These are phyloP conservation scores for Phytophthora nicotianae DNA, from an alignment of 352 stramenopile genomes.

Conservation along the genomic window DNA sequence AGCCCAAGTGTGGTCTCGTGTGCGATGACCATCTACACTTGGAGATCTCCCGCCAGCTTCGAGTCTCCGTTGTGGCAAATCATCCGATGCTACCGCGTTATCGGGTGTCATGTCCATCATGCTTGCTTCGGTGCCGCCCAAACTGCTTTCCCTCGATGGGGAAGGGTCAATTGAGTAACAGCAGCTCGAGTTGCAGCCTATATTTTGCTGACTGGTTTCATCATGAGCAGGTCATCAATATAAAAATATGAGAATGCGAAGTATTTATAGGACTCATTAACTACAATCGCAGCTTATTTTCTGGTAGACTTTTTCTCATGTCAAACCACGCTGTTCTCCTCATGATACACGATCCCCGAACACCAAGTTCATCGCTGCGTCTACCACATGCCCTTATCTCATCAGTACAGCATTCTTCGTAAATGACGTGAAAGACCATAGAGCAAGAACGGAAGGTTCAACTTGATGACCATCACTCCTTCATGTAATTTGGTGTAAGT, in stretches of 20 bases:
- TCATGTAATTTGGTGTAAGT: conserved; percentile 1
- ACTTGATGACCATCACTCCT: conserved; percentile 19
- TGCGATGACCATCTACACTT: neutral
- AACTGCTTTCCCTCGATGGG: neutral
- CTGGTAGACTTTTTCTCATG: too few relatives aligned
- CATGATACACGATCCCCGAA: too few relatives aligned
- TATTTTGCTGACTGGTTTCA: conserved; percentile 29
- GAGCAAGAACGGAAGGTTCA: conserved; percentile 19
- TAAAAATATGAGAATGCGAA: neutral
- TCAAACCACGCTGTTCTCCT: too few relatives aligned
- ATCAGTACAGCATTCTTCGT: too few relatives aligned
- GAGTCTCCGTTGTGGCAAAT: conserved; percentile 11
- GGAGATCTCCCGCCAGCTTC: conserved; percentile 13
- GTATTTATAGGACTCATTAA: conserved; percentile 29
- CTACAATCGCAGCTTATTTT: neutral
- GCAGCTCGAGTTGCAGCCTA: neutral
- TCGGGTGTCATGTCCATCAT: conserved; percentile 58
- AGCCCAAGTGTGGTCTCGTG: conserved; percentile 23
- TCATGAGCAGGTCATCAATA: neutral
- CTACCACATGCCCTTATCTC: too few relatives aligned
- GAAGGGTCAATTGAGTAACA: conserved; percentile 4
- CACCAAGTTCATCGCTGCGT: too few relatives aligned
- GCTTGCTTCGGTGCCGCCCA: neutral
- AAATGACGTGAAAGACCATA: neutral
- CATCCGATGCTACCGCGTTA: conserved; percentile 36